A percentile compares a stretch with the other conserved stretches of the same genome.
phyloP scores from a whole-genome alignment of 2,329 filamentous ascomycete genomes.

The Basipetospora chlamydospora region DNA sequence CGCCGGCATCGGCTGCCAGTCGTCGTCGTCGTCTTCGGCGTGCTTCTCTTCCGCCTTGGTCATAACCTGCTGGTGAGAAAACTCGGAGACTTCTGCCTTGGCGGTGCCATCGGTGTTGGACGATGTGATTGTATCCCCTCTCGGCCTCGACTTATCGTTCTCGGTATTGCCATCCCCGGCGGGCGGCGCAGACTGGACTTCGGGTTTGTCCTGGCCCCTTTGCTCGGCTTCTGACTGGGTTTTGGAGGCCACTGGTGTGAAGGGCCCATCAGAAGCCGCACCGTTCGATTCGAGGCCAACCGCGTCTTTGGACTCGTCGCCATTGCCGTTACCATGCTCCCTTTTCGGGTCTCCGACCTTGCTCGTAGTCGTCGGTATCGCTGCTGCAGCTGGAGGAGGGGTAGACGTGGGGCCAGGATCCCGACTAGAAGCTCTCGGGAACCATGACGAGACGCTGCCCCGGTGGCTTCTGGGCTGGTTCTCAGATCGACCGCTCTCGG shows the following conservation, averaged over 20 bases:
- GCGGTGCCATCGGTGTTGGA: conserved; percentile 23
- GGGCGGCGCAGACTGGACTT: conserved; percentile 11
- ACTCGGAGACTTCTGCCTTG: conserved; percentile 55
- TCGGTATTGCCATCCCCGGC: conserved; percentile 10
- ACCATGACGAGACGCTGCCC: conserved; percentile 1
- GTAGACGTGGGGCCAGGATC: neutral
- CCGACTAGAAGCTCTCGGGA: conserved; percentile 1
- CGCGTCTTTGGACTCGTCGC: conserved; percentile 19
- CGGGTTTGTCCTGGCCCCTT: no score
- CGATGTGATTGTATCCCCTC: conserved; percentile 14
- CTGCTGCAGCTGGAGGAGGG: neutral
- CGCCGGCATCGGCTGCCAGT: conserved; percentile 90
- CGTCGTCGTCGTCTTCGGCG: conserved; percentile 48
- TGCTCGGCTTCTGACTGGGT: no score
- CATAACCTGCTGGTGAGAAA: conserved; percentile 73
- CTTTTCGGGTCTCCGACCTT: neutral
- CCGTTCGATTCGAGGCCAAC: conserved; percentile 14
- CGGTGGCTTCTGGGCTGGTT: neutral
- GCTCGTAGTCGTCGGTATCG: neutral
- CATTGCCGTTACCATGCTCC: neutral
- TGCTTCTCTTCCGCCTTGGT: conserved; percentile 38
- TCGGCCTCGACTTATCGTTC: conserved; percentile 5
- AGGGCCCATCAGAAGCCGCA: conserved; percentile 11
- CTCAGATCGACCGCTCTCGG: neutral
- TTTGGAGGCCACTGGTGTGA: conserved; percentile 15